Base-by-base conservation (phyloP, 2,329 filamentous ascomycete genomes). In the Fusarium sarcochroum region DNA sequence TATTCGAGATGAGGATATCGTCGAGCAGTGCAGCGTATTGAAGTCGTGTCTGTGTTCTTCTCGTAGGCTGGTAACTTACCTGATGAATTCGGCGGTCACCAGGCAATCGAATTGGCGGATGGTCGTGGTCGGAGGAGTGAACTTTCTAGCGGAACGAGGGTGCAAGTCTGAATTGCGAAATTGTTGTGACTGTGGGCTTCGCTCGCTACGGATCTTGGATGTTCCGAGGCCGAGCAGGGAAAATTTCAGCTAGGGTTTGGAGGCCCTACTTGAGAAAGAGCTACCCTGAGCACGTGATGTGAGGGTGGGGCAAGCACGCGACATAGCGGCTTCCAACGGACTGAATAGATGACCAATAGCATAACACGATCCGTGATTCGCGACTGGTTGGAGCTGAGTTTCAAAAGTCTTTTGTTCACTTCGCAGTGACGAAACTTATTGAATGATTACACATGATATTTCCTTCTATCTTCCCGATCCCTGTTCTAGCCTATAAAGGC, bases 41-140 rank as follows among this genome's bases (percentile, higher is more conserved):
- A 69, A 63, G 52, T 68, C 49, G 56, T 64, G 30, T 72, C 53
- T 47, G 59, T n/a, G 41, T 35, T 65, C 21, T 51, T 60, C 56
- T 70, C 63, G 63, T 63, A 42, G 64, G 55, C 45, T 63, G 40
- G 30, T 52, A 74, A 82, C 82, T 83, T 70, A 84, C 82, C 82
- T 84, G 82, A 82, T 84, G 82, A 80, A 77, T 78, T 69, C 74
- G 75, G 75, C 76, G 79, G 72, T 83, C 81, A 84, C 81, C 82
- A 82, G 81, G 80, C 80, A 83, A 83, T 84, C 81, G 80, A 76
- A 75, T 81, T 79, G 80, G 72, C 78, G 76, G 75, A 75, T 79
- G 75, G 61, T 79, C 75, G 72, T 75, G 75, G 61, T 79, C 75
- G 72, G 75, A 78, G 70, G 70, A 76, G 69, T 74, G 77, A 80